phyloP scores from a whole-genome alignment of 129 eudicot genomes.

The Scalesia atractyloides region DNA sequence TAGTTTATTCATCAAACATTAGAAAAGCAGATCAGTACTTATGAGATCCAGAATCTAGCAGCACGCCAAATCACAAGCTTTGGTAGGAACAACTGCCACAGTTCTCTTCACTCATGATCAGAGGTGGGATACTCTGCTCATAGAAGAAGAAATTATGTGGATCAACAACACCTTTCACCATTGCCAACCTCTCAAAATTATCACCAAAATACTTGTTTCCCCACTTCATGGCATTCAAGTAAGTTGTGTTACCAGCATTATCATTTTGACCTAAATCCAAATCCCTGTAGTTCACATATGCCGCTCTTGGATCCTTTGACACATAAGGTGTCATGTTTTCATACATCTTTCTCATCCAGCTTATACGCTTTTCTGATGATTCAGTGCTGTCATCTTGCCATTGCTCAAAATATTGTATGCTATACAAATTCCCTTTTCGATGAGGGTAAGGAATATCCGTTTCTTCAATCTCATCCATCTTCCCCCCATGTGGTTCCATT shows the following conservation, averaged over 20 bases:
- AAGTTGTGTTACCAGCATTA: not conserved
- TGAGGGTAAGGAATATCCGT: not conserved
- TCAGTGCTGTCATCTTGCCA: slow-evolving; percentile 19
- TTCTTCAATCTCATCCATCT: slow-evolving; percentile 6
- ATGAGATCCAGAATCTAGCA: not conserved
- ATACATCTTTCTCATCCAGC: slow-evolving; percentile 23
- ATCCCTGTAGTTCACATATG: slow-evolving; percentile 27
- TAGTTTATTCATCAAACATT: no score
- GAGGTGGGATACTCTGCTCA: slow-evolving; percentile 31
- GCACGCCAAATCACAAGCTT: not conserved
- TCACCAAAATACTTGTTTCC: slow-evolving; percentile 15
- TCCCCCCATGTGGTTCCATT: slow-evolving; percentile 9
- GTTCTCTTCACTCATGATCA: not conserved
- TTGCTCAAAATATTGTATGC: slow-evolving; percentile 19
- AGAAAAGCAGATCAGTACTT: not conserved
- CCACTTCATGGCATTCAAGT: slow-evolving; percentile 16
- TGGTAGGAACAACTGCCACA: not conserved
- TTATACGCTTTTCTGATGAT: not conserved
- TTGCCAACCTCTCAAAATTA: slow-evolving; percentile 17
- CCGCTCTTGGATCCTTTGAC: slow-evolving; percentile 16
- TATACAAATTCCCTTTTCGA: slow-evolving; percentile 10
- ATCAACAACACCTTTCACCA: slow-evolving; percentile 21
- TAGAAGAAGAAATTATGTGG: slow-evolving; percentile 24
- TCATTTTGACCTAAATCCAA: slow-evolving; percentile 22
- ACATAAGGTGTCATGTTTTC: slow-evolving; percentile 24